Evolutionary conservation across 2,329 filamentous ascomycete species (phyloP), one percentile per base, ranked within the genome.

Genomic region (Fusarium newnesense): DNA sequence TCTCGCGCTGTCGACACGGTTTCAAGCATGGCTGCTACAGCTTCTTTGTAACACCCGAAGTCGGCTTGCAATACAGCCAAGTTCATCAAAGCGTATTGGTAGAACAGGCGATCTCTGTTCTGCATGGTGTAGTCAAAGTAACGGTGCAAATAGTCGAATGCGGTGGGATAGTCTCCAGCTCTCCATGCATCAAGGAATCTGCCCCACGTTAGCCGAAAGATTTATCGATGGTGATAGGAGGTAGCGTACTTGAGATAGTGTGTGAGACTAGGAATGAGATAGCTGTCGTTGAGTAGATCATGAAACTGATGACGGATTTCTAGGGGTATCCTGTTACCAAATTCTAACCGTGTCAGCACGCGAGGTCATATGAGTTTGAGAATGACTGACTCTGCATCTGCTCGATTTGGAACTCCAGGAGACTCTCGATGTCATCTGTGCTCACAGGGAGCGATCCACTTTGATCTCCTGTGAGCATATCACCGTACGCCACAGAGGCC

Each of bases 71-170:
- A 88, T 39, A 98, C 94, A 7, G 95, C 96, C 66, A 98, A 88
- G 79, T 98, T 98, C 79, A 99, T 91, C 19, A 98, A 85, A 2
- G 96, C 96, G 79, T 98, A 97, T 79, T 98, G 96, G 78, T 99
- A 98, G 77, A 95, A 95, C 9, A 93, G 89, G 30, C 93, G 91
- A 77, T 97, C 93, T 68, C 91, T 87, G 74, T 91, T 93, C 77
- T 96, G 93, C 90, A 97, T 95, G 3, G 95, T 96, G 81, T 97
- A 98, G 81, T 99, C 96, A 77, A 98, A 99, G 81, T 98, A 99
- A 58, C 94, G 92, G 81, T 98, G 95, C 26, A 99, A 87, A 74
- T 92, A 92, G 78, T 99, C 96, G 79, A 98, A 96, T 0, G 96
- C 93, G 2, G 93, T 94, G 18, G 93, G 91, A 78, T 96, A 97